Evolutionary conservation across 1,284 basidiomycete genomes (phyloP).

Genomic region (Austropuccinia psidii): DNA sequence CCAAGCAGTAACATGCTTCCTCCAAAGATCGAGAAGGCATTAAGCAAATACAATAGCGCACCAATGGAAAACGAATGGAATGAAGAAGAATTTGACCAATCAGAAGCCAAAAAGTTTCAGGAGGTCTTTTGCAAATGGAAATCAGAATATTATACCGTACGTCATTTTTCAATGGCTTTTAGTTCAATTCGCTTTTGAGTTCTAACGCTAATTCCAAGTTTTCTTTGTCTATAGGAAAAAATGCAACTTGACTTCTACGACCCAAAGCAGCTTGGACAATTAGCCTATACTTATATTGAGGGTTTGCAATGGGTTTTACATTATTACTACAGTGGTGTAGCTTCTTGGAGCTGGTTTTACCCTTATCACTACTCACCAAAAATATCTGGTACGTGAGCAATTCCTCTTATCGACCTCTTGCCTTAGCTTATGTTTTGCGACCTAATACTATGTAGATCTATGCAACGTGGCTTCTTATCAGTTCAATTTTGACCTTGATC

Average conservation of each 20-base stretch:
- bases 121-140: constrained; percentile 74
- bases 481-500: constrained; percentile 78
- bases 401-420: background rate
- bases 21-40: background rate
- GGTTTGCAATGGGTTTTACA: constrained; percentile 48
- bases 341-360: constrained; percentile 49
- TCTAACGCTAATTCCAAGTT: background rate
- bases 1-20: background rate
- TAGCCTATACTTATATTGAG: constrained; percentile 44
- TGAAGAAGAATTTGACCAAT: constrained; percentile 1
- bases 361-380: constrained; percentile 47
- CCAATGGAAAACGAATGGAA: constrained; percentile 12
- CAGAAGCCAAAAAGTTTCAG: constrained; percentile 5
- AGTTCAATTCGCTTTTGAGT: no score
- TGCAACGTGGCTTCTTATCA: constrained; percentile 65
- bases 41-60: constrained; percentile 1
- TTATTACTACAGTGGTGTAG: constrained; percentile 48
- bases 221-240: constrained; percentile 57
- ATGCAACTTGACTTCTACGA: constrained; percentile 68
- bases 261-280: constrained; percentile 45
- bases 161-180: background rate
- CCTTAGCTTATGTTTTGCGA: background rate
- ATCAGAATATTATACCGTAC: constrained; percentile 62
- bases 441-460: constrained; percentile 60
- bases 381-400: constrained; percentile 30